These are phyloP conservation scores for Ceratobasidium sp. DNA, from an alignment of 1,284 basidiomycete species.

Conservation along the genomic window DNA sequence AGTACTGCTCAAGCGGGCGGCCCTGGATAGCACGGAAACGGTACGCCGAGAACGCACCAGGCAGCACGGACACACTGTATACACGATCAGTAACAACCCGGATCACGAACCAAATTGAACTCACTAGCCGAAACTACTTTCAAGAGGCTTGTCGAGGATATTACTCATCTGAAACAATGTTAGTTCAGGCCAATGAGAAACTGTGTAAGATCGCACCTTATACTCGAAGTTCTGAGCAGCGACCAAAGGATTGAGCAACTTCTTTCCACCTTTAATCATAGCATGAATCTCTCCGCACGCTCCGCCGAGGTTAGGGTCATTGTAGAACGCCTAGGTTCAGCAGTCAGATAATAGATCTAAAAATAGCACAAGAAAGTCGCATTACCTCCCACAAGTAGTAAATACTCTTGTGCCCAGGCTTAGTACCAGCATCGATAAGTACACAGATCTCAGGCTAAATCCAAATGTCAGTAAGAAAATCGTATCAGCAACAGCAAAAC, in stretches of 20 bases:
- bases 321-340: constrained; percentile 53
- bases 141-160: constrained; percentile 93
- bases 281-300: constrained; percentile 95
- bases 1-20: constrained; percentile 95
- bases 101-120: constrained; percentile 30
- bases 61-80: constrained; percentile 83
- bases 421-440: constrained; percentile 93
- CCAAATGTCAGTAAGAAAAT: not conserved
- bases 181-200: not conserved
- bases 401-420: constrained; percentile 96
- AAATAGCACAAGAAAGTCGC: constrained; percentile 53
- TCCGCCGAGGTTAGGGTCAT: constrained; percentile 75
- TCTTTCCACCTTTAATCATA: constrained; percentile 93
- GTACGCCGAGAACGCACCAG: constrained; percentile 97
- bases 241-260: constrained; percentile 92
- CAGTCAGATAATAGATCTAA: constrained; percentile 52
- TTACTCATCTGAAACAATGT: constrained; percentile 80
- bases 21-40: constrained; percentile 92
- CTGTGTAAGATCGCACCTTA: constrained; percentile 59
- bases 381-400: constrained; percentile 95
- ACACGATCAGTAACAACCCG: constrained; percentile 19
- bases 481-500: not conserved
- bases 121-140: constrained; percentile 92
- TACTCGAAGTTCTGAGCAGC: constrained; percentile 99
- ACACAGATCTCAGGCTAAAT: constrained; percentile 90